Percentiles rank a stretch among this genome's conserved stretches.
phyloP scores from a whole-genome alignment of 129 eudicot genomes.

The Lonicera japonica region DNA sequence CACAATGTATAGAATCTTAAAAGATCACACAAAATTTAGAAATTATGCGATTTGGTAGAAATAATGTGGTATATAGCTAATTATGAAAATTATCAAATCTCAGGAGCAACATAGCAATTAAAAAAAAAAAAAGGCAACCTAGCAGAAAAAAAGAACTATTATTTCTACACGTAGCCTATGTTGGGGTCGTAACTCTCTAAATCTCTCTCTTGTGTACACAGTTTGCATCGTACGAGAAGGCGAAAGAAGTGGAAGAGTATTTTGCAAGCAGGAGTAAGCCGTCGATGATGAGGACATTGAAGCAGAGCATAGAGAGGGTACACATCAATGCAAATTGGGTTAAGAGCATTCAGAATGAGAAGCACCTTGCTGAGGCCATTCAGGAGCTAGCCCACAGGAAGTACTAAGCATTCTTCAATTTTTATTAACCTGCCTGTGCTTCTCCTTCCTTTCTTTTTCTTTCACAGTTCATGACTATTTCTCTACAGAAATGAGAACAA shows the following conservation, averaged over 20 bases:
- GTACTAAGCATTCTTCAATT: slow-evolving; percentile 25
- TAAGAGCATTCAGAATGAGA: slow-evolving; percentile 55
- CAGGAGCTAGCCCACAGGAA: slow-evolving; percentile 85
- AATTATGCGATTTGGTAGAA: no score
- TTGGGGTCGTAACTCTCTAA: background rate
- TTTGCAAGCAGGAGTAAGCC: slow-evolving; percentile 67
- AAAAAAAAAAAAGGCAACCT: background rate
- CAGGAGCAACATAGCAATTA: no score
- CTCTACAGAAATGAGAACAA: no score
- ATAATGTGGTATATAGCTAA: no score
- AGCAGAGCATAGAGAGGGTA: slow-evolving; percentile 87
- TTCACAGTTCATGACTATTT: background rate
- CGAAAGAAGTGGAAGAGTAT: slow-evolving; percentile 70
- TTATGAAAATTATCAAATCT: no score
- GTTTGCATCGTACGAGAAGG: slow-evolving; percentile 82
- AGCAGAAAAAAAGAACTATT: no score
- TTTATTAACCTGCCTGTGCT: background rate
- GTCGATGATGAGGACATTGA: slow-evolving; percentile 78
- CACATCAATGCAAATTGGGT: slow-evolving; percentile 82
- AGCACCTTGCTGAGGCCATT: slow-evolving; percentile 52
- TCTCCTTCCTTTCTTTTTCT: background rate
- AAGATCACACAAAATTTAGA: no score
- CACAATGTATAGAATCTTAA: no score
- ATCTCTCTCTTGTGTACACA: slow-evolving; percentile 6
- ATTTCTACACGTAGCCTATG: no score